These are phyloP conservation scores for Hordeum vulgare DNA, from an alignment of 176 grass and related monocot species.

Conservation along the genomic window MorexV3_pseudomolecules_assembly NC_058520.1:609393326-609393825, in stretches of 20 bases:
- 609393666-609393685: not conserved
- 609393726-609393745: not conserved
- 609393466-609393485: constrained; percentile 65
- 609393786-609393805: not conserved
- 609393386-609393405: constrained; percentile 93
- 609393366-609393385: constrained; percentile 41
- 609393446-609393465: constrained; percentile 77
- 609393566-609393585: constrained; percentile 3
- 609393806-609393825: not conserved
- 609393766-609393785: not conserved
- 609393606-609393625: not conserved
- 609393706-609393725: not conserved
- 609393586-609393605: constrained; percentile 12
- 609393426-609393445: constrained; percentile 89
- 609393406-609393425: constrained; percentile 95
- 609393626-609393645: not conserved
- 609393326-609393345: not conserved
- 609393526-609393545: not conserved
- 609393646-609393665: not conserved
- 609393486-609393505: constrained; percentile 62
- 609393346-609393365: not conserved
- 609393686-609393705: constrained; percentile 36
- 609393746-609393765: not conserved
- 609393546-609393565: too few relatives aligned
- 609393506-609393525: constrained; percentile 23